Conservation (phyloP, 2,329 filamentous ascomycete genomes). For the Sporothrix sp. region DNA sequence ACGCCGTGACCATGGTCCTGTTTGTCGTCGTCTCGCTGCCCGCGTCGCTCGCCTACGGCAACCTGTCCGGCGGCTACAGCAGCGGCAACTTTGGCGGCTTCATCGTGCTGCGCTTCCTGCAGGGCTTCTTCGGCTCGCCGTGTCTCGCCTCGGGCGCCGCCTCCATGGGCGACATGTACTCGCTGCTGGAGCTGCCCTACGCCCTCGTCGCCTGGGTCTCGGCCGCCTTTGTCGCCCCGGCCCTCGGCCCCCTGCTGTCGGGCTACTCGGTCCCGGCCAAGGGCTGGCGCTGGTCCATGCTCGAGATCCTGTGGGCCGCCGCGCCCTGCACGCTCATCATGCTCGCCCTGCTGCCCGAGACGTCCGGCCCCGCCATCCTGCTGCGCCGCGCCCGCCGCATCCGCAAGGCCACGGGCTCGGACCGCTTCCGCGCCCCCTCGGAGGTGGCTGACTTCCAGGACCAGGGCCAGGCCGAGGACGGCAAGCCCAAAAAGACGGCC, state of each 20-base stretch:
- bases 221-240: constrained; percentile 37
- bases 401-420: constrained; percentile 42
- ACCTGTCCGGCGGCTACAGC: constrained; percentile 13
- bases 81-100: constrained; percentile 44
- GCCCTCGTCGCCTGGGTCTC: constrained; percentile 69
- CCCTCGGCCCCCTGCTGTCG: constrained; percentile 41
- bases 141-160: constrained; percentile 54
- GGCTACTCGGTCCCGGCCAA: constrained; percentile 25
- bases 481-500: constrained; percentile 28
- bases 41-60: constrained; percentile 26
- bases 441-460: constrained; percentile 38
- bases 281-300: constrained; percentile 29
- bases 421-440: constrained; percentile 47
- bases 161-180: constrained; percentile 55
- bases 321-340: constrained; percentile 34
- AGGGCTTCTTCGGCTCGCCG: constrained; percentile 52
- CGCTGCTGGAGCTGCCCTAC: constrained; percentile 53
- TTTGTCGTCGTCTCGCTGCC: constrained; percentile 32
- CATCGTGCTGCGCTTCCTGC: constrained; percentile 60
- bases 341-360: constrained; percentile 28
- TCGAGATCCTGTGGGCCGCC: constrained; percentile 23
- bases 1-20: constrained; percentile 16
- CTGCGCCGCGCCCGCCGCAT: constrained; percentile 46
- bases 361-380: constrained; percentile 37
- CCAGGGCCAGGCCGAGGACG: constrained; percentile 20